Conservation (phyloP, 768 basidiomycete genomes). For the Mycena alexandri region DNA sequence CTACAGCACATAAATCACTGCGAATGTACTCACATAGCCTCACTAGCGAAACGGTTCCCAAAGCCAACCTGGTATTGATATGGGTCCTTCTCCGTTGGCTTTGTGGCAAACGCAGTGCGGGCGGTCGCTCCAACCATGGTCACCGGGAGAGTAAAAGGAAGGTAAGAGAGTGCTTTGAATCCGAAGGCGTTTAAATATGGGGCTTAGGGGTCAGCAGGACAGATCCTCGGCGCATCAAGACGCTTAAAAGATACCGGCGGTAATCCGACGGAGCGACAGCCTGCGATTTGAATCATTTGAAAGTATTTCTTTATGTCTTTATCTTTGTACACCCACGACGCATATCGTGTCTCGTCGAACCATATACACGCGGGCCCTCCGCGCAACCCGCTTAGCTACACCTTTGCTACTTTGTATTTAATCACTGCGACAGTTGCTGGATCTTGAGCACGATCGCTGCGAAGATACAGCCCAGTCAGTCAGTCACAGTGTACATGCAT, state of each 20-base stretch:
- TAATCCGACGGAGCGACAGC: no score
- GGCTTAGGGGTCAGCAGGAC: slow-evolving; percentile 9
- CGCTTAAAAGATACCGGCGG: background rate
- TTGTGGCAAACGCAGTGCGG: slow-evolving; percentile 51
- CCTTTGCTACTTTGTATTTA: background rate
- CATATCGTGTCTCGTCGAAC: slow-evolving; percentile 22
- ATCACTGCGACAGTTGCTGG: slow-evolving; percentile 56
- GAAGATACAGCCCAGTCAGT: slow-evolving; percentile 37
- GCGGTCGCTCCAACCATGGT: slow-evolving; percentile 54
- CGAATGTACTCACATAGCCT: slow-evolving; percentile 61
- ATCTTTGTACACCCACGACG: slow-evolving; percentile 29
- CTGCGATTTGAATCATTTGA: background rate
- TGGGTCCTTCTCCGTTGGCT: slow-evolving; percentile 59
- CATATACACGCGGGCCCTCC: slow-evolving; percentile 2
- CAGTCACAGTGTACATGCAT: background rate
- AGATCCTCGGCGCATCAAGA: background rate
- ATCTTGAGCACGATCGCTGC: slow-evolving; percentile 66
- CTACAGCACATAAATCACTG: background rate
- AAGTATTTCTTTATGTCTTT: slow-evolving; percentile 3
- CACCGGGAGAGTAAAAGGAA: background rate
- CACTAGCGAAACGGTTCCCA: slow-evolving; percentile 68
- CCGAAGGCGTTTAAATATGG: no score
- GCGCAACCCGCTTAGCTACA: background rate
- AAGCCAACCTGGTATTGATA: slow-evolving; percentile 72
- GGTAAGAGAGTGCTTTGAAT: no score